phyloP scores from a whole-genome alignment of 805 yeast genomes.

The Metschnikowia colocasiae region DNA sequence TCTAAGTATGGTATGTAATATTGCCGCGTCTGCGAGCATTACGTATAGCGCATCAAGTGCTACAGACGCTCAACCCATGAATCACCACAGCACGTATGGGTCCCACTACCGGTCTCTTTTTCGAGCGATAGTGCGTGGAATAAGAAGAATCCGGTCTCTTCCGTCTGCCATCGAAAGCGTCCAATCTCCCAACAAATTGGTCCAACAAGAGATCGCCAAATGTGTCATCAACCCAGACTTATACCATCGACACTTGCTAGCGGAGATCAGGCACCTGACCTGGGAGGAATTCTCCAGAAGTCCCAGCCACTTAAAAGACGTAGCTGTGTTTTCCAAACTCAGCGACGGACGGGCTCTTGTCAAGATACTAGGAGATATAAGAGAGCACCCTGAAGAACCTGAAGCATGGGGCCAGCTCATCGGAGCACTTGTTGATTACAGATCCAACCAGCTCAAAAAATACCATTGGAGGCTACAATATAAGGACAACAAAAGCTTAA shows the following conservation, averaged over 20 bases:
- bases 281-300: conserved; percentile 17
- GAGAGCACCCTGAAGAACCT: conserved; percentile 3
- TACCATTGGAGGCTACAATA: conserved; percentile 22
- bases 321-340: conserved; percentile 5
- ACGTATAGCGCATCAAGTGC: neutral
- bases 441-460: conserved; percentile 11
- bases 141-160: neutral
- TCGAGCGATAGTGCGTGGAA: conserved; percentile 15
- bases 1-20: neutral
- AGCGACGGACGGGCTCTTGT: conserved; percentile 15
- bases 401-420: conserved; percentile 14
- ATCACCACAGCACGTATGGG: neutral
- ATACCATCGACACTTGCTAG: conserved; percentile 16
- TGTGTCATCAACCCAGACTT: conserved; percentile 11
- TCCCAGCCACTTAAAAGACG: conserved; percentile 5
- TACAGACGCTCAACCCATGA: neutral
- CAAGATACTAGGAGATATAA: conserved; percentile 7
- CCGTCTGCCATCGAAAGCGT: neutral
- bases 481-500: conserved; percentile 9
- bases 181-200: neutral
- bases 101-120: conserved; percentile 14
- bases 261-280: conserved; percentile 19
- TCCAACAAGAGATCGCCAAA: conserved; percentile 11
- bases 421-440: conserved; percentile 14
- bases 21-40: neutral